Percentiles rank a stretch among this genome's conserved stretches.
Conservation (phyloP, 2,329 filamentous ascomycete species). For the Cladophialophora psammophila region DNA sequence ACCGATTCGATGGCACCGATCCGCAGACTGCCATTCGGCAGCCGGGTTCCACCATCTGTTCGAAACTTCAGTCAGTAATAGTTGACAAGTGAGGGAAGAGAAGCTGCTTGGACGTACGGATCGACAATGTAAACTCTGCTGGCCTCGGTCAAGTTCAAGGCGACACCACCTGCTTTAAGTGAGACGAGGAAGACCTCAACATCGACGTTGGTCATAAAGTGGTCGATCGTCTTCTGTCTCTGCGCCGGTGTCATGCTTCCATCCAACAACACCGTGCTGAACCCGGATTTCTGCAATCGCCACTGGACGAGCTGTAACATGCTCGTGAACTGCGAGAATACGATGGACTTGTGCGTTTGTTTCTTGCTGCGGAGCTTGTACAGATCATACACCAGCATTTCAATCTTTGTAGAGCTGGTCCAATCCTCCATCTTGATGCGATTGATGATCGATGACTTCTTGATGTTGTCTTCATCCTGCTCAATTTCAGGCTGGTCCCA, state of each 20-base stretch:
- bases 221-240: conserved; percentile 89
- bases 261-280: conserved; percentile 97
- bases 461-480: conserved; percentile 83
- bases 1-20: conserved; percentile 92
- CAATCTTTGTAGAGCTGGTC: conserved; percentile 98
- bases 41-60: conserved; percentile 97
- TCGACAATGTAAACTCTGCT: conserved; percentile 96
- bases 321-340: conserved; percentile 95
- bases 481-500: conserved; percentile 95
- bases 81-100: not conserved
- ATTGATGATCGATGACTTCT: conserved; percentile 98
- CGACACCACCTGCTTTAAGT: conserved; percentile 93
- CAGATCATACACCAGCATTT: conserved; percentile 91
- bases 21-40: conserved; percentile 98
- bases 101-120: conserved; percentile 68
- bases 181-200: conserved; percentile 97
- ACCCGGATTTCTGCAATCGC: conserved; percentile 93
- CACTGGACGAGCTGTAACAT: conserved; percentile 98
- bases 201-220: conserved; percentile 94
- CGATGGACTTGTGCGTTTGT: conserved; percentile 93
- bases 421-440: conserved; percentile 99
- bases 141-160: conserved; percentile 92
- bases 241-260: conserved; percentile 96
- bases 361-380: conserved; percentile 92
- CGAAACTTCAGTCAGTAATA: conserved; percentile 5